Base-by-base conservation (phyloP, 2,329 filamentous ascomycete species). In the Nemania sp. region DNA sequence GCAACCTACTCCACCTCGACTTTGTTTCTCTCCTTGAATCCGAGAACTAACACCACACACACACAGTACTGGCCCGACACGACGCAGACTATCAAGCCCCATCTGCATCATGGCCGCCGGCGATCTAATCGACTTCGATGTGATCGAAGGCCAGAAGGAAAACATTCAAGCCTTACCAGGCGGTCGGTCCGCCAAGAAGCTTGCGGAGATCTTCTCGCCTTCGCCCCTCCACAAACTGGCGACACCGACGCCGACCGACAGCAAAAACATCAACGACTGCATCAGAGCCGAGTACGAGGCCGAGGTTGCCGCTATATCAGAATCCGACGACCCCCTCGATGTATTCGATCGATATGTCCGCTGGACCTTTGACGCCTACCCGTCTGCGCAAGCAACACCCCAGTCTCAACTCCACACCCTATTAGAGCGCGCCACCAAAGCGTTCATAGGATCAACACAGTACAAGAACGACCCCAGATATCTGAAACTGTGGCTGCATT, bases 401-500 rank as follows among this genome's bases (percentile, higher is more conserved):
- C 86, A 95, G 66, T 96, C 93, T n/a, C 90, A 94, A 66, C 83
- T 99, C 12, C 86, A 94, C 56, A 86, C 86, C 2, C 79, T 97
- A 5, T 86, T 99, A 5, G 95, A 99, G 75, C 89, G 92, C 59
- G 93, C 92, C 6, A 97, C 94, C 8, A 96, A 92, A 69, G 76
- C 89, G 0, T 97, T 99, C 70, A 85, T 96, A 57, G 83, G 83
- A n/a, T 88, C 89, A 1, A 68, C 85, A 39, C 90, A 96, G 69
- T 97, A 97, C 79, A 94, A 89, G 72, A 96, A 97, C 69, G 94
- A 99, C 68, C 90, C 91, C 2, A 82, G 94, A 64, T 99, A 99
- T 70, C 75, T 99, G 52, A 93, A 90, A 71, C 72, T 99, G 45
- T 99, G 94, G 94, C 79, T 97, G 24, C 86, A 92, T 67, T 99